phyloP scores from a whole-genome alignment of 805 yeast genomes.

The Candida quercuum region DNA sequence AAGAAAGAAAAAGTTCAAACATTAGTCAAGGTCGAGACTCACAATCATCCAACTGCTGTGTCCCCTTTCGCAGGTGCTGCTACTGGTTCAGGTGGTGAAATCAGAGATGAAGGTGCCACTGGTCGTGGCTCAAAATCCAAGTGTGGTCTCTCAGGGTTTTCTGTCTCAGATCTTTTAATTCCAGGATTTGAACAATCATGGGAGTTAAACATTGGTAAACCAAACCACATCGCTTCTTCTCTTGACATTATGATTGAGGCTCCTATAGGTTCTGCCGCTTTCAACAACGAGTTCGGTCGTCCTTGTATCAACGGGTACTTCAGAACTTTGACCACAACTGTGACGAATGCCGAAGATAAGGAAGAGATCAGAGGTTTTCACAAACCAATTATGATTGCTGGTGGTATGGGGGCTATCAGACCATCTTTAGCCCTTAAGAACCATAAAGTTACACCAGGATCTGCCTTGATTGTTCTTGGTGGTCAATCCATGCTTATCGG shows the following conservation, averaged over 20 bases:
- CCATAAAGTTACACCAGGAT: slow-evolving; percentile 84
- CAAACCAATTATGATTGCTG: slow-evolving; percentile 98
- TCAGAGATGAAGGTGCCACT: slow-evolving; percentile 99
- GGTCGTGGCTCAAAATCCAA: slow-evolving; percentile 97
- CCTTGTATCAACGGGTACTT: slow-evolving; percentile 96
- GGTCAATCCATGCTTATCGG: slow-evolving; percentile 98
- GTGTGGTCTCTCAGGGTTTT: slow-evolving; percentile 92
- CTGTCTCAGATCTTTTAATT: slow-evolving; percentile 84
- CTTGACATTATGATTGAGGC: slow-evolving; percentile 95
- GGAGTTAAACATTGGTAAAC: slow-evolving; percentile 87
- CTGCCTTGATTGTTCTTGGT: slow-evolving; percentile 88
- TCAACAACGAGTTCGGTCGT: slow-evolving; percentile 97
- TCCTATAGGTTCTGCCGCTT: slow-evolving; percentile 96
- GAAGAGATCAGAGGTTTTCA: slow-evolving; percentile 91
- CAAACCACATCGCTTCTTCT: slow-evolving; percentile 87
- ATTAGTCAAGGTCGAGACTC: slow-evolving; percentile 94
- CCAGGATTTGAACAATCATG: slow-evolving; percentile 89
- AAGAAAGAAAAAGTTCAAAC: slow-evolving; percentile 79
- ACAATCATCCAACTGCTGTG: slow-evolving; percentile 98
- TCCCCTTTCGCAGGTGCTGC: slow-evolving; percentile 99
- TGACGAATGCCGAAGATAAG: slow-evolving; percentile 54
- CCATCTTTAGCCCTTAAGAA: slow-evolving; percentile 89
- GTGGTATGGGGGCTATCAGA: slow-evolving; percentile 96
- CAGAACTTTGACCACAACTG: slow-evolving; percentile 85
- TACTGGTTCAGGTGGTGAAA: slow-evolving; percentile 99